Percentiles rank a stretch among this genome's conserved stretches.
Evolutionary conservation across 2,329 filamentous ascomycete species (phyloP).

Genomic region (Bisporella sp.): DNA sequence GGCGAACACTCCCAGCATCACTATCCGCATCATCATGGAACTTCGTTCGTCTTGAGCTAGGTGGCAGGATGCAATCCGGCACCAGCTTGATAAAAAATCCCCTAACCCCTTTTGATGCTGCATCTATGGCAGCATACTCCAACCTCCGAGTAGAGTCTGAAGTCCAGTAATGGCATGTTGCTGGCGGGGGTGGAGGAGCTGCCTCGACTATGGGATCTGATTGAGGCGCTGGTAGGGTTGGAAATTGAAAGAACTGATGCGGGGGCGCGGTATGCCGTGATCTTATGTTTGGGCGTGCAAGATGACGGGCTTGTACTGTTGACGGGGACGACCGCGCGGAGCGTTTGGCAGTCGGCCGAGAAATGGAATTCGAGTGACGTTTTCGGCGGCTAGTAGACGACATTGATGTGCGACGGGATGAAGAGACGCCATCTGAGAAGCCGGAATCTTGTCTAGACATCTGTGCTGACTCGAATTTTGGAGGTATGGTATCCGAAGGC

Average conservation of each 20-base stretch:
- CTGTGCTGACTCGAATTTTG: constrained; percentile 12
- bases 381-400: constrained; percentile 7
- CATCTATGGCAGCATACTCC: constrained; percentile 62
- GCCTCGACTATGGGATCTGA: constrained; percentile 34
- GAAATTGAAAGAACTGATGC: constrained; percentile 26
- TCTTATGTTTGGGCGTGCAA: constrained; percentile 1
- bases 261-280: constrained; percentile 8
- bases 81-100: constrained; percentile 55
- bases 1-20: constrained; percentile 54
- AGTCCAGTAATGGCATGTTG: constrained; percentile 61
- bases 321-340: constrained; percentile 11
- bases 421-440: constrained; percentile 13
- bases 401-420: constrained; percentile 13
- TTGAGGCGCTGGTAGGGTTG: constrained; percentile 12
- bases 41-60: constrained; percentile 39
- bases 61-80: constrained; percentile 53
- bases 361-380: constrained; percentile 8
- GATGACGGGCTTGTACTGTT: constrained; percentile 1
- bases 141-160: constrained; percentile 54
- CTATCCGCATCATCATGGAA: constrained; percentile 38
- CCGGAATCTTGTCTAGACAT: constrained; percentile 26
- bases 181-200: constrained; percentile 38
- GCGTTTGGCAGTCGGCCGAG: constrained; percentile 16
- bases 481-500: background rate
- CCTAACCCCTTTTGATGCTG: constrained; percentile 50